These are phyloP conservation scores for Candida fluviatilis DNA, from an alignment of 805 yeast species.

Conservation along the genomic window DNA sequence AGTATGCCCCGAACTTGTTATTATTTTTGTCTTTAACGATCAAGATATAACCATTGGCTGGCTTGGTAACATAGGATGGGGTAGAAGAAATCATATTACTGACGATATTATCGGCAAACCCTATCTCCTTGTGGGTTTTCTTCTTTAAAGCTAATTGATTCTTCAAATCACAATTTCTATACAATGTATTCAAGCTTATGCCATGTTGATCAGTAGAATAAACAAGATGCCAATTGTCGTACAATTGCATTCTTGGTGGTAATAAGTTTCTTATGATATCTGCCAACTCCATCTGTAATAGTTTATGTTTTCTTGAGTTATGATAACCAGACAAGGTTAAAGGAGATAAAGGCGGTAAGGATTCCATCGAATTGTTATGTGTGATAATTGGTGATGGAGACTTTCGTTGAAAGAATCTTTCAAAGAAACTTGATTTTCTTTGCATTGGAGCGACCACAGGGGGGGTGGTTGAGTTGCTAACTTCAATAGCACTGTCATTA, in stretches of 20 bases:
- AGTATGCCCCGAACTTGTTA: conserved; percentile 71
- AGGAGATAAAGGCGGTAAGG: conserved; percentile 49
- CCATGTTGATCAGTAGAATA: conserved; percentile 94
- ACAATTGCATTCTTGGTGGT: conserved; percentile 76
- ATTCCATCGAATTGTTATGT: background rate
- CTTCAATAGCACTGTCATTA: background rate
- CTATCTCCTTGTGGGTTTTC: conserved; percentile 18
- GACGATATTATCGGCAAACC: conserved; percentile 35
- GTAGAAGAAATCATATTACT: conserved; percentile 23
- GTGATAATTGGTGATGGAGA: conserved; percentile 3
- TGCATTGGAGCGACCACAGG: background rate
- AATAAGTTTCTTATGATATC: conserved; percentile 68
- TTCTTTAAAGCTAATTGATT: conserved; percentile 21
- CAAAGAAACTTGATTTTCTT: conserved; percentile 2
- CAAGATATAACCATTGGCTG: conserved; percentile 67
- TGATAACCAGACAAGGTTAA: conserved; percentile 59
- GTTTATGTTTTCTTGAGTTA: conserved; percentile 49
- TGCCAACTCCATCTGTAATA: conserved; percentile 63
- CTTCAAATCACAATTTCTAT: conserved; percentile 49
- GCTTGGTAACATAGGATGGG: conserved; percentile 14
- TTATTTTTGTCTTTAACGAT: conserved; percentile 63
- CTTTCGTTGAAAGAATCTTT: conserved; percentile 2
- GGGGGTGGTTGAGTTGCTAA: background rate
- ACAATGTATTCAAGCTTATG: conserved; percentile 76
- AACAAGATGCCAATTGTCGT: conserved; percentile 69